Conservation (phyloP, 306 rosid genomes). For the Pterocarpus macrocarpus region DNA sequence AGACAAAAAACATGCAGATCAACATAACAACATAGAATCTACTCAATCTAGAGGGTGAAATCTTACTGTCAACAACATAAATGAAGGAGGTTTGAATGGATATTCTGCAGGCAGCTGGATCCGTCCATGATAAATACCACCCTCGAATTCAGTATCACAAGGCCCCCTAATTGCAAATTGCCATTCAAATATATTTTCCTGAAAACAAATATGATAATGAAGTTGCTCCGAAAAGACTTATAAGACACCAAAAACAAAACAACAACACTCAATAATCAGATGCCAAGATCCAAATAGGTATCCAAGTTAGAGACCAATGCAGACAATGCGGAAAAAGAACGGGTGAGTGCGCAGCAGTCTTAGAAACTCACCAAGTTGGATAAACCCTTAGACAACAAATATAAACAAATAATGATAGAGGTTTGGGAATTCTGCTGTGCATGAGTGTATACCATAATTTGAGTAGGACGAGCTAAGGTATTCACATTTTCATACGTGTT, state of each 20-base stretch:
- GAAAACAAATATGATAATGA: constrained; percentile 34
- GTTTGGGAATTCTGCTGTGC: not conserved
- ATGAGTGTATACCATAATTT: not conserved
- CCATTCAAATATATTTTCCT: constrained; percentile 99
- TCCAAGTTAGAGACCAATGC: not conserved
- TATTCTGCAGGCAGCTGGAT: constrained; percentile 88
- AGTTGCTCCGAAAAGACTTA: constrained; percentile 7
- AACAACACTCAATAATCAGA: not conserved
- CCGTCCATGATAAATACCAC: constrained; percentile 90
- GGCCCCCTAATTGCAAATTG: constrained; percentile 92
- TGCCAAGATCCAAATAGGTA: not conserved
- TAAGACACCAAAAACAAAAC: not conserved
- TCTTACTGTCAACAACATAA: constrained; percentile 83
- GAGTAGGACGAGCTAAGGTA: not conserved
- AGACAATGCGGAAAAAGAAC: not conserved
- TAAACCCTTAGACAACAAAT: not conserved
- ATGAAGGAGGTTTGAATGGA: constrained; percentile 94
- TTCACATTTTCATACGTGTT: not conserved
- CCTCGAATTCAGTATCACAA: constrained; percentile 79
- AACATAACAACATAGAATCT: constrained; percentile 5
- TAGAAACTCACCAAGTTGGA: too few relatives aligned
- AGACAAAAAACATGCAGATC: constrained; percentile 1
- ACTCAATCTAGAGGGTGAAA: constrained; percentile 13
- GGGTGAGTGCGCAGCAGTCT: not conserved
- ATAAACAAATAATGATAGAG: not conserved